These are phyloP conservation scores for Mucor mucedo DNA, from an alignment of 371 early-diverging fungal genomes.

Conservation along the genomic window DNA sequence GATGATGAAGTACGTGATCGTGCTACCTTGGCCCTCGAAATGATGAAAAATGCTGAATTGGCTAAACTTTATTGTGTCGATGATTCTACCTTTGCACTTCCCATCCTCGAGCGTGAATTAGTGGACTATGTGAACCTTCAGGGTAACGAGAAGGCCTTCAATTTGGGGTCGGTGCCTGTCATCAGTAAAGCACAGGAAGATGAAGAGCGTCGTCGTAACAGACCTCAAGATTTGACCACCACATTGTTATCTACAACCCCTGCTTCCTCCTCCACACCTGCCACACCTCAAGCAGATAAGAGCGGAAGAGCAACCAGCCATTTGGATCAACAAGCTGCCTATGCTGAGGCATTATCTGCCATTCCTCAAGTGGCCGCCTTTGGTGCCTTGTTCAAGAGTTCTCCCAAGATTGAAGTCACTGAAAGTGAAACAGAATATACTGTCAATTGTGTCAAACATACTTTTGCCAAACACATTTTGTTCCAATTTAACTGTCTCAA, in stretches of 20 bases:
- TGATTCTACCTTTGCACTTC: slow-evolving; percentile 86
- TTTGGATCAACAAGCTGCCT: slow-evolving; percentile 70
- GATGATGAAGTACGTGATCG: slow-evolving; percentile 99
- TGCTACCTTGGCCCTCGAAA: slow-evolving; percentile 86
- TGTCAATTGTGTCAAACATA: slow-evolving; percentile 90
- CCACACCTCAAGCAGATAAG: slow-evolving; percentile 14
- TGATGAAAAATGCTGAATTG: slow-evolving; percentile 69
- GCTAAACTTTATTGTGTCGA: slow-evolving; percentile 69
- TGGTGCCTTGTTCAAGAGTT: slow-evolving; percentile 87
- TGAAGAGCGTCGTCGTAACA: slow-evolving; percentile 56
- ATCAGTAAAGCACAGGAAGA: slow-evolving; percentile 84
- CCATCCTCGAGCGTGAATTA: slow-evolving; percentile 86
- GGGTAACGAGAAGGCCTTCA: slow-evolving; percentile 63
- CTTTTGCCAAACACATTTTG: slow-evolving; percentile 88
- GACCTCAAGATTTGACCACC: slow-evolving; percentile 39
- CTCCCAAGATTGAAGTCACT: slow-evolving; percentile 79
- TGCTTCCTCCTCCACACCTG: slow-evolving; percentile 22
- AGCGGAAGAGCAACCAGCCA: neutral
- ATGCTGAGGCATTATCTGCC: slow-evolving; percentile 76
- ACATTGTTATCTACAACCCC: slow-evolving; percentile 33
- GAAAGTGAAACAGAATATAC: slow-evolving; percentile 97
- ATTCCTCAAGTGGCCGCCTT: slow-evolving; percentile 85
- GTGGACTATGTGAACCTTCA: slow-evolving; percentile 77
- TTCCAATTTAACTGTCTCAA: slow-evolving; percentile 96
- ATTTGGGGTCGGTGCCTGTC: slow-evolving; percentile 79